A percentile compares a stretch with the other conserved stretches of the same genome.
Evolutionary conservation across 257 asterid genomes (phyloP).

Genomic region (Petunia axillaris): DNA sequence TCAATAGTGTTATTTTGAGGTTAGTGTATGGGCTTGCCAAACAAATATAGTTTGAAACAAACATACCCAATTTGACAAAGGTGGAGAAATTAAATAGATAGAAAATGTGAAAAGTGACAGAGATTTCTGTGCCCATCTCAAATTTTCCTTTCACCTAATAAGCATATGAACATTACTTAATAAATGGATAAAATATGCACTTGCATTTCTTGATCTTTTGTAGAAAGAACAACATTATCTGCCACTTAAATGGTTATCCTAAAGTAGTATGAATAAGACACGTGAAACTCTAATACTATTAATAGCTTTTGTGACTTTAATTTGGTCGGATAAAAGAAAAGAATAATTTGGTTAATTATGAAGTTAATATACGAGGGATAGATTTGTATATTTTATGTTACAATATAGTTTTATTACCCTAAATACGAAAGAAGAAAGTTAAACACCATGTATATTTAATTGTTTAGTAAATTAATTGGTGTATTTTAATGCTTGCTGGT

Average conservation of each 20-base stretch:
- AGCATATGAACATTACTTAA: too few relatives aligned
- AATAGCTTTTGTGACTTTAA: too few relatives aligned
- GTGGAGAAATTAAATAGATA: too few relatives aligned
- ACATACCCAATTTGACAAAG: neutral
- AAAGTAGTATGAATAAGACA: conserved; percentile 16
- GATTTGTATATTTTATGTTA: too few relatives aligned
- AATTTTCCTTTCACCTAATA: too few relatives aligned
- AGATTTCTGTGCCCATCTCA: neutral
- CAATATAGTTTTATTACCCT: too few relatives aligned
- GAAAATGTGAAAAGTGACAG: neutral
- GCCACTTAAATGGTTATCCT: conserved; percentile 12
- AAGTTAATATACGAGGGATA: too few relatives aligned
- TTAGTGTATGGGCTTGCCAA: neutral
- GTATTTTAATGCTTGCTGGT: neutral
- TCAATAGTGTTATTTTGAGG: neutral
- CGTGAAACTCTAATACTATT: neutral
- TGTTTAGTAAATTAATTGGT: neutral
- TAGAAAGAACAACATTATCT: neutral
- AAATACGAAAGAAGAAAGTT: too few relatives aligned
- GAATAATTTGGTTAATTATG: too few relatives aligned
- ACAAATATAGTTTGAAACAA: neutral
- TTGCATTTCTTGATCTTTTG: conserved; percentile 21
- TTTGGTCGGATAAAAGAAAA: too few relatives aligned
- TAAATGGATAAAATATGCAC: neutral
- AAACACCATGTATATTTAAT: neutral